Evolutionary conservation across 306 rosid genomes (phyloP), one percentile per base, ranked within the genome.

Genomic region (Aeschynomene evenia): DNA sequence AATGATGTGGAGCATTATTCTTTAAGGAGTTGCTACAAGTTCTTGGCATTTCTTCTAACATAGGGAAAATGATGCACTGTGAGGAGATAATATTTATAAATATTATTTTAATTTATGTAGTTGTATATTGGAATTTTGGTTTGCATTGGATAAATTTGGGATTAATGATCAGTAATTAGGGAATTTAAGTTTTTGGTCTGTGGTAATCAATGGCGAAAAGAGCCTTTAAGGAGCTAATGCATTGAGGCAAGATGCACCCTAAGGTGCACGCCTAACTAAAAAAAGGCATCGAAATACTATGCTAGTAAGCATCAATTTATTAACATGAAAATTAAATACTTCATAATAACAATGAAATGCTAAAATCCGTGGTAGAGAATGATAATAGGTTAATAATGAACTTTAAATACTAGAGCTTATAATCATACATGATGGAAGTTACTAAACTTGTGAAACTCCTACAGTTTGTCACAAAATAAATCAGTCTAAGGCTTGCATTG

Each of bases 31-130:
- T 61, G 54, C 60, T 66, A 37, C 65, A 33, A 65, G 26, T 26
- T 4, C 72, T 12, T 54, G 55, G 39, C 49, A n/a, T 42, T 55
- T 64, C 37, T 74, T 74, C 48, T 54, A 15, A 40, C 55, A 23
- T 3, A 18, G 51, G 56, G 65, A 64, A 16, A 53, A 20, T 31
- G 21, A 40, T 29, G 50, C 29, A n/a, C 34, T 20, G 14, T 43
- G 59, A 19, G 60, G 52, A 73, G 56, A 63, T 50, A 24, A 64
- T 64, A 42, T 42, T 62, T 42, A 29, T 29, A 49, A 49, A 20
- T 24, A 28, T 20, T 49, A 19, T 51, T 63, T 63, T 19, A 16
- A 63, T 28, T 40, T 40, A 73, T 24, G 16, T 19, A 62, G 42
- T 52, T 26, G 13, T 53, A 43, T 54, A 20, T 55, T 31, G 19